These are phyloP conservation scores for Collybia sordida DNA, from an alignment of 768 basidiomycete genomes.

Conservation along the genomic window DNA sequence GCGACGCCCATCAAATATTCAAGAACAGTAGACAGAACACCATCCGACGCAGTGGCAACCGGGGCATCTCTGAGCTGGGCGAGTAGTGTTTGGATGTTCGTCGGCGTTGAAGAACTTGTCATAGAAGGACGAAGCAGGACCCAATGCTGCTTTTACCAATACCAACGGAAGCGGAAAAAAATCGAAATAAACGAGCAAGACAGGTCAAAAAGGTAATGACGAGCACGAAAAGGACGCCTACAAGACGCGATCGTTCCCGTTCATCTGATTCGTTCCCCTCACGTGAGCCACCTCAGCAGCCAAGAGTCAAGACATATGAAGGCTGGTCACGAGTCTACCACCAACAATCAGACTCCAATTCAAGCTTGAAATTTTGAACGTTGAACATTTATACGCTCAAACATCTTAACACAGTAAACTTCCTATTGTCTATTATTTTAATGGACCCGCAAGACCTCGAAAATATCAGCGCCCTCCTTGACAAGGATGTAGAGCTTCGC, in stretches of 20 bases:
- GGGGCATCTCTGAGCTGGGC: slow-evolving; percentile 57
- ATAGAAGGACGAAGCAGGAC: not conserved
- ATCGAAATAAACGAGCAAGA: too few species aligned
- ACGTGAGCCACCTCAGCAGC: slow-evolving; percentile 2
- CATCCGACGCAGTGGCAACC: slow-evolving; percentile 48
- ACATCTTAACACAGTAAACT: too few species aligned
- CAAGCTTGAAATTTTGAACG: too few species aligned
- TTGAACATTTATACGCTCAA: too few species aligned
- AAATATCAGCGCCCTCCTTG: slow-evolving; percentile 57
- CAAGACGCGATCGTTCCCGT: too few species aligned
- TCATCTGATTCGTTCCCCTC: not conserved
- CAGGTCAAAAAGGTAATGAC: not conserved
- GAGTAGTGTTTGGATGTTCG: slow-evolving; percentile 50
- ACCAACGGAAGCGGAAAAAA: not conserved
- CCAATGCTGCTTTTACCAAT: too few species aligned
- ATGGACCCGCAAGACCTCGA: slow-evolving; percentile 63
- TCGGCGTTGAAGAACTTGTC: slow-evolving; percentile 13
- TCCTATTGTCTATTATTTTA: not conserved
- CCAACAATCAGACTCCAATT: too few species aligned
- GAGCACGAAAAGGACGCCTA: too few species aligned
- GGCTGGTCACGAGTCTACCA: too few species aligned
- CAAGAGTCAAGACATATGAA: too few species aligned
- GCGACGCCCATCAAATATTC: slow-evolving; percentile 49
- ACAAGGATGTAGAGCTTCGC: slow-evolving; percentile 60
- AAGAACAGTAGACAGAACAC: slow-evolving; percentile 49